Percentiles rank a stretch among this genome's conserved stretches.
These are phyloP conservation scores for Septoria petroselini DNA, from an alignment of 2,329 filamentous ascomycete genomes.

Conservation along the genomic window DNA sequence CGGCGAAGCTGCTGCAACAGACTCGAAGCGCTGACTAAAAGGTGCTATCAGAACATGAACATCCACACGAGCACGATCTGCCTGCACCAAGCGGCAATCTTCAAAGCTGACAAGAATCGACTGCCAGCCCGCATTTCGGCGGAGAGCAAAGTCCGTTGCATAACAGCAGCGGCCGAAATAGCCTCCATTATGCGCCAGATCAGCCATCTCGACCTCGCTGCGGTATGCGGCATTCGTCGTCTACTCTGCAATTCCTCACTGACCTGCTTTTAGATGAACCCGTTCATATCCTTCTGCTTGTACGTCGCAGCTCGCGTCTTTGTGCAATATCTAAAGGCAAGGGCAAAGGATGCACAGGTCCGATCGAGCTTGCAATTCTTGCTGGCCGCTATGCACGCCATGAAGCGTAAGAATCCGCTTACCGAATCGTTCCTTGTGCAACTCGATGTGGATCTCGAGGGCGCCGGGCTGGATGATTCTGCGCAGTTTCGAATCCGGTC, in stretches of 20 bases:
- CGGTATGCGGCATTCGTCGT: slow-evolving; percentile 55
- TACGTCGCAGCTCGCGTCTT: slow-evolving; percentile 96
- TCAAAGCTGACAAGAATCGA: slow-evolving; percentile 88
- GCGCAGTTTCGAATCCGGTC: slow-evolving; percentile 25
- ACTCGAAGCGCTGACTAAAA: background rate
- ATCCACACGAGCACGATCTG: slow-evolving; percentile 96
- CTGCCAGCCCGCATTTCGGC: slow-evolving; percentile 72
- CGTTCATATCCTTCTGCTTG: slow-evolving; percentile 90
- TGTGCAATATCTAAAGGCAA: slow-evolving; percentile 90
- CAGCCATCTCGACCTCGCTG: slow-evolving; percentile 79
- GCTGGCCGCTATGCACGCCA: slow-evolving; percentile 80
- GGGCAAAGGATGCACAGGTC: slow-evolving; percentile 77
- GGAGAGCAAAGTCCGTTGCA: slow-evolving; percentile 89
- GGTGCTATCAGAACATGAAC: slow-evolving; percentile 67
- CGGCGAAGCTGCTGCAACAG: too few relatives aligned
- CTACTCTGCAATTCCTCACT: slow-evolving; percentile 45
- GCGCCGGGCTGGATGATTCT: slow-evolving; percentile 55
- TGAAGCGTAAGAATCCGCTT: slow-evolving; percentile 83
- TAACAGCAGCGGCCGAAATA: slow-evolving; percentile 90
- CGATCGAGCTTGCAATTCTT: slow-evolving; percentile 84
- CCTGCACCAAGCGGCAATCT: slow-evolving; percentile 96
- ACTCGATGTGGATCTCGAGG: slow-evolving; percentile 85
- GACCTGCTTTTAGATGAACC: slow-evolving; percentile 61
- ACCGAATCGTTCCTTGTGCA: slow-evolving; percentile 94
- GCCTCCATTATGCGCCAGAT: slow-evolving; percentile 94